These are phyloP conservation scores for Penicillium waksmanii DNA, from an alignment of 495 filamentous ascomycete genomes.

Conservation along the genomic window DNA sequence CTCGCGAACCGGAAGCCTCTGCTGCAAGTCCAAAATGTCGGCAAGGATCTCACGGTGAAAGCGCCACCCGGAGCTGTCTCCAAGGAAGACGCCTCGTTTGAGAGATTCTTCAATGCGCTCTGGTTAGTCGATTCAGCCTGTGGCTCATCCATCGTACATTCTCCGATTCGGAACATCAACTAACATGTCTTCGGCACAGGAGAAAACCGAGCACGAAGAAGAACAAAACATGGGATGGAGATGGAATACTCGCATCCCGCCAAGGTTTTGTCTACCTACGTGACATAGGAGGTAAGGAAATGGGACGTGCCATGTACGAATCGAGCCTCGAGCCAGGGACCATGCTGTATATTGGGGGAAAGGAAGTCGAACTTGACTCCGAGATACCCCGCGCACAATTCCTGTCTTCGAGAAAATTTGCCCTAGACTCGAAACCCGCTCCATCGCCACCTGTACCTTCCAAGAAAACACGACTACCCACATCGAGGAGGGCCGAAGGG, in stretches of 20 bases:
- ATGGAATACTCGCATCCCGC: conserved; percentile 65
- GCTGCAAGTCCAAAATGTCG: conserved; percentile 36
- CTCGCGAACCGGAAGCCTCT: conserved; percentile 31
- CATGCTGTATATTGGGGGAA: conserved; percentile 67
- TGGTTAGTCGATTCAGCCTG: conserved; percentile 50
- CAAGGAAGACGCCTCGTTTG: conserved; percentile 31
- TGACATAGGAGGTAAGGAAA: conserved; percentile 67
- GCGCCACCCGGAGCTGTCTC: not conserved
- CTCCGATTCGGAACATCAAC: not conserved
- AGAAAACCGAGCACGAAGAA: conserved; percentile 78
- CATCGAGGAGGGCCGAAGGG: conserved; percentile 19
- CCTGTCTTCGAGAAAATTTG: conserved; percentile 58
- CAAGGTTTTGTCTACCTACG: conserved; percentile 64
- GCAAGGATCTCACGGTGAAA: conserved; percentile 19
- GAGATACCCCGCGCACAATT: conserved; percentile 66
- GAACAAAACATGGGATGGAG: conserved; percentile 88
- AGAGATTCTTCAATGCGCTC: conserved; percentile 66
- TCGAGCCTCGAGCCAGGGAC: conserved; percentile 62
- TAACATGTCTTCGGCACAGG: conserved; percentile 43
- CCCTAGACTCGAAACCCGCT: conserved; percentile 34
- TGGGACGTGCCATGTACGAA: conserved; percentile 62
- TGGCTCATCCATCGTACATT: not conserved
- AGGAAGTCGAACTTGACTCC: conserved; percentile 75
- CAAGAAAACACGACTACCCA: conserved; percentile 30
- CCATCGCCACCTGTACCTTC: conserved; percentile 14